Conservation (phyloP, 768 basidiomycete species). For the Neoboletus subvelutipes region DNA sequence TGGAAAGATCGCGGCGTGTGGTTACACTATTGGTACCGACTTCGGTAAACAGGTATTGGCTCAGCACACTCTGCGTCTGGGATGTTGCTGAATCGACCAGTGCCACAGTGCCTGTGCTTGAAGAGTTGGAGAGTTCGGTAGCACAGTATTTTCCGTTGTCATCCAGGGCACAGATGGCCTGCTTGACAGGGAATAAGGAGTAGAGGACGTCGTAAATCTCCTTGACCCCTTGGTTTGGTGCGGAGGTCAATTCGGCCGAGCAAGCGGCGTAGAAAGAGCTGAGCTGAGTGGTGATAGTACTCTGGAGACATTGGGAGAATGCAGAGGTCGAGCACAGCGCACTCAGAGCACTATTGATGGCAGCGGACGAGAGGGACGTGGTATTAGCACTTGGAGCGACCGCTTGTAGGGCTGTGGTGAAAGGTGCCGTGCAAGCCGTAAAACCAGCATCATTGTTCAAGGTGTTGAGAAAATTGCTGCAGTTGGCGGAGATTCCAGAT, state of each 20-base stretch:
- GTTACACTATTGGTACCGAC: conserved; percentile 18
- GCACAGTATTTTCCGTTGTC: conserved; percentile 71
- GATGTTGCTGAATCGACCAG: conserved; percentile 10
- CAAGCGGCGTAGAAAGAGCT: conserved; percentile 72
- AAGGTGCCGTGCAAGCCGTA: conserved; percentile 55
- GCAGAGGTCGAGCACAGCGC: conserved; percentile 53
- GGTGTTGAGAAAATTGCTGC: conserved; percentile 54
- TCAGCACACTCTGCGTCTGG: conserved; percentile 19
- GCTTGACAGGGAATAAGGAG: conserved; percentile 58
- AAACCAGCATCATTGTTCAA: conserved; percentile 65
- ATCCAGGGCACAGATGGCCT: conserved; percentile 76
- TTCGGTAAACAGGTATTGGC: conserved; percentile 27
- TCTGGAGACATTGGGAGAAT: conserved; percentile 52
- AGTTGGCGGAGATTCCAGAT: conserved; percentile 53
- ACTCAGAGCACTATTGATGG: conserved; percentile 52
- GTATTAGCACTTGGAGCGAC: conserved; percentile 49
- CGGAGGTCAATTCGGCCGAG: conserved; percentile 61
- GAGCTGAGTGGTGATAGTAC: conserved; percentile 59
- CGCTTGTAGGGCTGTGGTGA: conserved; percentile 57
- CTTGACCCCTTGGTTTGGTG: conserved; percentile 49
- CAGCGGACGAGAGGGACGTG: conserved; percentile 39
- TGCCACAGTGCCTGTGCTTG: conserved; percentile 19
- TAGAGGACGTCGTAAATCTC: conserved; percentile 81
- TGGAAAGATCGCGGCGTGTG: conserved; percentile 28
- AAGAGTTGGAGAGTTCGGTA: conserved; percentile 40